These are phyloP conservation scores for Aspergillus homomorphus DNA, from an alignment of 495 filamentous ascomycete genomes.

Conservation along the genomic window DNA sequence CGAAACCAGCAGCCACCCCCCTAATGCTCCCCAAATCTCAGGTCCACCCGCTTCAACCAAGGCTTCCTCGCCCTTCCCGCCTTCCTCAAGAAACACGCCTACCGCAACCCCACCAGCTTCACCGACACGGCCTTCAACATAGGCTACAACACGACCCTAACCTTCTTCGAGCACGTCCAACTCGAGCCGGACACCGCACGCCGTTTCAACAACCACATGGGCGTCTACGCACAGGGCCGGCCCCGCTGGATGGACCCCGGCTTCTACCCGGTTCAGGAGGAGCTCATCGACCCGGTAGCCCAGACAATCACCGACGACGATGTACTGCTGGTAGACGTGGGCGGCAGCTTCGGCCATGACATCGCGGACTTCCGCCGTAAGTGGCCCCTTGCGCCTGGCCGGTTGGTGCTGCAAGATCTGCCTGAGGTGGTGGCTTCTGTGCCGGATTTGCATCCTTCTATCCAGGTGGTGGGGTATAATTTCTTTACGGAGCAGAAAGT, in stretches of 20 bases:
- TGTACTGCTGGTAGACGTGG: conserved; percentile 35
- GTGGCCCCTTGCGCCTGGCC: conserved; percentile 28
- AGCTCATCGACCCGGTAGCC: conserved; percentile 26
- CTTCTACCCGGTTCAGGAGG: conserved; percentile 41
- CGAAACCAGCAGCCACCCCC: background rate
- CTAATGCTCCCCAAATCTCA: background rate
- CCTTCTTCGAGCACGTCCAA: conserved; percentile 23
- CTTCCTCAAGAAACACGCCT: conserved; percentile 23
- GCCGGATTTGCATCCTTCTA: conserved; percentile 19
- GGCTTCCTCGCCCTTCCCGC: conserved; percentile 21
- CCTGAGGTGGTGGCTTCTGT: conserved; percentile 17
- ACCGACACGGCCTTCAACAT: conserved; percentile 24
- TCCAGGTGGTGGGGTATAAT: conserved; percentile 31
- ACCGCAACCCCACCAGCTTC: conserved; percentile 25
- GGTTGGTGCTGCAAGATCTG: conserved; percentile 35
- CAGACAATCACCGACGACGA: conserved; percentile 4
- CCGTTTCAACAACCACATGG: conserved; percentile 48
- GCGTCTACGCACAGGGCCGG: conserved; percentile 40
- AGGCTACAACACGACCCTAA: conserved; percentile 20
- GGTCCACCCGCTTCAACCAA: conserved; percentile 20
- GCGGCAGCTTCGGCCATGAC: conserved; percentile 35
- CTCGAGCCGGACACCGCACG: conserved; percentile 15
- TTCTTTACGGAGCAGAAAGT: conserved; percentile 9
- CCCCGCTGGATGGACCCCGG: conserved; percentile 43
- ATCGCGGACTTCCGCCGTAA: conserved; percentile 31